Evolutionary conservation across 2,329 filamentous ascomycete species (phyloP).

Genomic region (Cordyceps javanica): DNA sequence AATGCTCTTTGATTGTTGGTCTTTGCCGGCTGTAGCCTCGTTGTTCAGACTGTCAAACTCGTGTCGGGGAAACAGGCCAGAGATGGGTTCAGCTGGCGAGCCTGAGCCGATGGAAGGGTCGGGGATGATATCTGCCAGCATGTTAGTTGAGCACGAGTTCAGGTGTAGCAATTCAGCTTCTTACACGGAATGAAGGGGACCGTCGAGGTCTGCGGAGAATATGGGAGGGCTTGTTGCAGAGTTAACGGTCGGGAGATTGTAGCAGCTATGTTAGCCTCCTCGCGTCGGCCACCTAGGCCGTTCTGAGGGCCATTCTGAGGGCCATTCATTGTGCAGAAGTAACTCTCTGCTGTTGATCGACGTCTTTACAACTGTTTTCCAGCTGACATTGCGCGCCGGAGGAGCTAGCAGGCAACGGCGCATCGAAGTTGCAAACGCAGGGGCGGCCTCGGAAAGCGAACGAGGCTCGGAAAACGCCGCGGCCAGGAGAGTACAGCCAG

Average conservation of each 20-base stretch:
- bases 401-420: constrained; percentile 14
- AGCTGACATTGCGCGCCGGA: constrained; percentile 27
- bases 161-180: constrained; percentile 18
- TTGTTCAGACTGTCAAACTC: constrained; percentile 64
- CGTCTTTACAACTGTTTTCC: constrained; percentile 22
- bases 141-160: background rate
- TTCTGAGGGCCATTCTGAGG: constrained; percentile 31
- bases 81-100: constrained; percentile 44
- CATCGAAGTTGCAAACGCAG: constrained; percentile 13
- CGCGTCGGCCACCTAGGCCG: constrained; percentile 24
- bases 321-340: constrained; percentile 24
- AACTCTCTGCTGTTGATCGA: constrained; percentile 26
- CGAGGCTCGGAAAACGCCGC: background rate
- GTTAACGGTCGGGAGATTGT: constrained; percentile 45
- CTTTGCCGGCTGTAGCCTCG: constrained; percentile 52
- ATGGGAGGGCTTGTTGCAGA: constrained; percentile 73
- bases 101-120: constrained; percentile 54
- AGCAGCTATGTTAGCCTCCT: constrained; percentile 19
- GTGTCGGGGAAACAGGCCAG: constrained; percentile 44
- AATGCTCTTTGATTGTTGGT: constrained; percentile 56
- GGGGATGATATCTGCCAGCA: constrained; percentile 56
- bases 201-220: constrained; percentile 74
- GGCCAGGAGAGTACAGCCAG: background rate
- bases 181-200: constrained; percentile 71
- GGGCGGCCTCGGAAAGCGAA: background rate